Percentiles rank a stretch among this genome's conserved stretches.
Conservation (phyloP, 2,329 filamentous ascomycete genomes). For the Trichoderma oligosporum region DNA sequence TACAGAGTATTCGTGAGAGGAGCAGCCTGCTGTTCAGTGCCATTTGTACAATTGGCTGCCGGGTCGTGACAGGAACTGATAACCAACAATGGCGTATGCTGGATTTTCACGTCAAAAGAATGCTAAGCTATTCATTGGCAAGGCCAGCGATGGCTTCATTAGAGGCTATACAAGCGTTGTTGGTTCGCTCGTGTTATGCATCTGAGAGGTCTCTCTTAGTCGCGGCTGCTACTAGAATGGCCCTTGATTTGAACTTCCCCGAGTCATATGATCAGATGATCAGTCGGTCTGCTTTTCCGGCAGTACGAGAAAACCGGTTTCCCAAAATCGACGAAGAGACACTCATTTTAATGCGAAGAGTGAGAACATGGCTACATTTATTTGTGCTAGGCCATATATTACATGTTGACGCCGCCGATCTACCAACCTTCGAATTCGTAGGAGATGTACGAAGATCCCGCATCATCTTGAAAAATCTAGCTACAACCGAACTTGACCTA, state of each 20-base stretch:
- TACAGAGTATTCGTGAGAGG: constrained; percentile 42
- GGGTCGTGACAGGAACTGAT: constrained; percentile 39
- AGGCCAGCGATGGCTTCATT: constrained; percentile 32
- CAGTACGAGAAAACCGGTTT: neutral
- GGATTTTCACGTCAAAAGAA: constrained; percentile 41
- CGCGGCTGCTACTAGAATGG: constrained; percentile 49
- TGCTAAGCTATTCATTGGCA: constrained; percentile 39
- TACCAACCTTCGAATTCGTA: constrained; percentile 32
- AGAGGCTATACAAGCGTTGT: constrained; percentile 50
- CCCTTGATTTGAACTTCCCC: constrained; percentile 45
- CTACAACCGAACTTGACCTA: constrained; percentile 46
- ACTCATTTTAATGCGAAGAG: constrained; percentile 37
- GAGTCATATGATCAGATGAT: constrained; percentile 40
- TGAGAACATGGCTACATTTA: constrained; percentile 50
- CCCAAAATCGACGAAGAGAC: constrained; percentile 25
- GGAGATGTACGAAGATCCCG: constrained; percentile 45
- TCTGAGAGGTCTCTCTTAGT: constrained; percentile 49
- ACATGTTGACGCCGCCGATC: constrained; percentile 37
- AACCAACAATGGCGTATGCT: constrained; percentile 41
- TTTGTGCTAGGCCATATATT: constrained; percentile 51
- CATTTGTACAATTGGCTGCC: constrained; percentile 50
- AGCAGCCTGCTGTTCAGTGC: constrained; percentile 50
- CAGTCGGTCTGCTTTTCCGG: constrained; percentile 20
- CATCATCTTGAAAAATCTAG: constrained; percentile 41
- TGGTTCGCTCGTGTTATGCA: constrained; percentile 50